These are phyloP conservation scores for Polyporus arcularius DNA, from an alignment of 768 basidiomycete genomes.

Conservation along the genomic window DNA sequence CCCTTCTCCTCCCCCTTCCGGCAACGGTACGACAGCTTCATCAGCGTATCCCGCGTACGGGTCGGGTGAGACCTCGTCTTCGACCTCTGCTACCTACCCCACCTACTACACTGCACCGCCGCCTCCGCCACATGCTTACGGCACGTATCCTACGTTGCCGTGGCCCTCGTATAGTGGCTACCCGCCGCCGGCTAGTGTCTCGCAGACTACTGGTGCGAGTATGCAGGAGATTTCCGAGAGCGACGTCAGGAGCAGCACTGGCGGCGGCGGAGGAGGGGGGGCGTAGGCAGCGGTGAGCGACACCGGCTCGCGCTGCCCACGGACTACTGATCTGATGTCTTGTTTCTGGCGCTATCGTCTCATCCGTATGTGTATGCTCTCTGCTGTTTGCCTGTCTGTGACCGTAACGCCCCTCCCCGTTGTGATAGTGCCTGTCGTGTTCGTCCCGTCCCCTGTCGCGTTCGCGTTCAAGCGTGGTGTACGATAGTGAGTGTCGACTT, in stretches of 20 bases:
- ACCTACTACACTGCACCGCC: constrained; percentile 16
- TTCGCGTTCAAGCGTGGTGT: background rate
- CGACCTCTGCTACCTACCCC: constrained; percentile 8
- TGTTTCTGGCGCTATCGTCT: background rate
- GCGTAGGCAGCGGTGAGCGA: background rate
- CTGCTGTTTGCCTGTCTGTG: background rate
- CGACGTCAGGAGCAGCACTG: constrained; percentile 16
- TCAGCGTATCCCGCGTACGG: constrained; percentile 7
- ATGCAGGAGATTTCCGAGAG: constrained; percentile 19
- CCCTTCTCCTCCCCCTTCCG: constrained; percentile 6
- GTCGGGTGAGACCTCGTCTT: background rate
- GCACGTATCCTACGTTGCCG: constrained; percentile 12
- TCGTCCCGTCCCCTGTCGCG: background rate
- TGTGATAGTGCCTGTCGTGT: background rate
- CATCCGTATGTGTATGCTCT: background rate
- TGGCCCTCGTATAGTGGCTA: constrained; percentile 20
- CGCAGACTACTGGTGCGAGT: constrained; percentile 1
- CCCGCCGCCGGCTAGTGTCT: constrained; percentile 1
- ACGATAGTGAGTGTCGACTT: constrained; percentile 16
- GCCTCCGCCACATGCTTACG: constrained; percentile 13
- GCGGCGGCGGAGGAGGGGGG: constrained; percentile 10
- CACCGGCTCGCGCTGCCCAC: background rate
- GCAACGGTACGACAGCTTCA: background rate
- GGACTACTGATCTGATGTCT: background rate
- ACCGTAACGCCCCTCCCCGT: background rate